Conservation (phyloP, 139 green algal species). For the Trebouxia sp. region DNA sequence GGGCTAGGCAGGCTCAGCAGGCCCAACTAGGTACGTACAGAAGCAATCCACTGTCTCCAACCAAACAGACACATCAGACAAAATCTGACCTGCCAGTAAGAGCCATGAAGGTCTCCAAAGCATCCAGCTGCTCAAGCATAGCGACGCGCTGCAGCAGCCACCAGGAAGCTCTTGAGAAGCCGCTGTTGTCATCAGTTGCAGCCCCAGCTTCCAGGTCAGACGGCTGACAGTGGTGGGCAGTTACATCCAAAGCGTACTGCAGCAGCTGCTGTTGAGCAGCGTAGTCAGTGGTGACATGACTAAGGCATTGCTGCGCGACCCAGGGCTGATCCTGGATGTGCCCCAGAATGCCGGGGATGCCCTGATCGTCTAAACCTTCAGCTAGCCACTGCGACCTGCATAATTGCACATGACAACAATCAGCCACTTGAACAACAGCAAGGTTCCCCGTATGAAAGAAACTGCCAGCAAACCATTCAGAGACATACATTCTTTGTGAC, state of each 20-base stretch:
- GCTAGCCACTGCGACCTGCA: slow-evolving; percentile 1
- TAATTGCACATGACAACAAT: neutral
- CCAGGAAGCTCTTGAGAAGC: no score
- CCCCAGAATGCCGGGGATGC: neutral
- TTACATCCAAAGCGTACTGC: neutral
- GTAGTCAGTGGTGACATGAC: neutral
- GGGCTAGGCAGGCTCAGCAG: no score
- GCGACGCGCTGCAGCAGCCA: neutral
- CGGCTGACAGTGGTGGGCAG: neutral
- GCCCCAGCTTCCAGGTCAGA: neutral
- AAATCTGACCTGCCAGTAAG: neutral
- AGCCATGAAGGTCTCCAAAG: neutral
- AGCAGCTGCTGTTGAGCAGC: neutral
- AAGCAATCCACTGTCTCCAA: no score
- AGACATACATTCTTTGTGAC: no score
- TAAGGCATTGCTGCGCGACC: neutral
- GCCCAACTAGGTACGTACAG: no score
- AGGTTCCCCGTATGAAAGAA: no score
- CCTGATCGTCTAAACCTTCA: neutral
- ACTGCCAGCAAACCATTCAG: no score
- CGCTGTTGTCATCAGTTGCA: no score
- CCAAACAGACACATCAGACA: no score
- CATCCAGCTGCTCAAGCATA: slow-evolving; percentile 7
- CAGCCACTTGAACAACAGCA: no score
- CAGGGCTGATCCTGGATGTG: neutral